A percentile compares a stretch with the other conserved stretches of the same genome.
Evolutionary conservation across 1,284 basidiomycete genomes (phyloP).

Genomic region (Bondarzewia mesenterica): DNA sequence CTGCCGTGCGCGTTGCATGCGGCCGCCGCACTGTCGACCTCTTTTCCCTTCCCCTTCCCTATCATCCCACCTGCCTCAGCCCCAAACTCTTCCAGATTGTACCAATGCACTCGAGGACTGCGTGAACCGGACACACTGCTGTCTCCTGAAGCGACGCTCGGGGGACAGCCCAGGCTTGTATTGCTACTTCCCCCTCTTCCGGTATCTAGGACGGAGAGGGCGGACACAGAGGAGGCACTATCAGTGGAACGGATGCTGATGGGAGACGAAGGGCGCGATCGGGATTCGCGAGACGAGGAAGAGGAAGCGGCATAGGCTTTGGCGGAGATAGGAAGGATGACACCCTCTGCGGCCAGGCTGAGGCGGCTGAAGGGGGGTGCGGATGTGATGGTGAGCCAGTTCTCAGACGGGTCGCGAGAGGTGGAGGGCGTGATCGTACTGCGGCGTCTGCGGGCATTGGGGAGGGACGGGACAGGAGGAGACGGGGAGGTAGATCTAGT

Average conservation of each 20-base stretch:
- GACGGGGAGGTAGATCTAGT: not conserved
- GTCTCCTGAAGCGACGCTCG: not conserved
- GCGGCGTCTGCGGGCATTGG: constrained; percentile 16
- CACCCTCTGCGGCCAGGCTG: constrained; percentile 27
- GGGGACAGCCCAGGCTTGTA: not conserved
- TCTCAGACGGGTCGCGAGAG: constrained; percentile 7
- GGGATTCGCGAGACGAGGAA: not conserved
- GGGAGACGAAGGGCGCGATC: not conserved
- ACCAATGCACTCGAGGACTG: too few relatives aligned
- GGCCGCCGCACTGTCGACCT: too few relatives aligned
- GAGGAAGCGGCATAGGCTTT: not conserved
- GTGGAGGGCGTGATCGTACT: not conserved
- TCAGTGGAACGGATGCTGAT: constrained; percentile 4
- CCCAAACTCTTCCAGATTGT: too few relatives aligned
- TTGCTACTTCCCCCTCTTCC: not conserved
- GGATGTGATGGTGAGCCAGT: constrained; percentile 32
- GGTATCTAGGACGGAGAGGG: not conserved
- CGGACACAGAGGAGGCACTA: constrained; percentile 14
- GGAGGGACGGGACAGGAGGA: constrained; percentile 7
- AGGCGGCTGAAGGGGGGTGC: constrained; percentile 38
- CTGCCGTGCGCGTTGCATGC: too few relatives aligned
- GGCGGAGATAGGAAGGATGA: constrained; percentile 37
- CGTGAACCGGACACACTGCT: not conserved
- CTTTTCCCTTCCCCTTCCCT: too few relatives aligned
- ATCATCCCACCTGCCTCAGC: too few relatives aligned